phyloP scores from a whole-genome alignment of 768 basidiomycete species.

The Lentinula lateritia region DNA sequence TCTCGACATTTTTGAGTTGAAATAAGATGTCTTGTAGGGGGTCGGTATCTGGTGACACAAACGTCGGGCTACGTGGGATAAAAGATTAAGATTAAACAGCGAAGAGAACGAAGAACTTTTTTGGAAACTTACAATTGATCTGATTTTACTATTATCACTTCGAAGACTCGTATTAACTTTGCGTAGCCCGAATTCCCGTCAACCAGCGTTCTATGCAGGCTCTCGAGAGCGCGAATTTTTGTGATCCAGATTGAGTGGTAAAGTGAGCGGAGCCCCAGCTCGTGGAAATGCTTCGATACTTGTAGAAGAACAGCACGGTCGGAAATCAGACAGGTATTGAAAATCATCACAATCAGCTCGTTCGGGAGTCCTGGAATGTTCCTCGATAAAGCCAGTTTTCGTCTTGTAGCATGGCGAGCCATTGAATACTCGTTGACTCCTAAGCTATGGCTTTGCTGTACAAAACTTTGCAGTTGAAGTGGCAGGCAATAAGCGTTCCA shows the following conservation, averaged over 20 bases:
- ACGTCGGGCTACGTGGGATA: background rate
- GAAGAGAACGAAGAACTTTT: background rate
- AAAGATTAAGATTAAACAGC: background rate
- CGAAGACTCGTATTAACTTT: background rate
- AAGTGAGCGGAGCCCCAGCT: background rate
- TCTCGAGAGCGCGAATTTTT: background rate
- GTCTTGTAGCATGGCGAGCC: background rate
- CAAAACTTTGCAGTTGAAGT: no score
- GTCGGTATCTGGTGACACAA: background rate
- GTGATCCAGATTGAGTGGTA: background rate
- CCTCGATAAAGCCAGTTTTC: background rate
- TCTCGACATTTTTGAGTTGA: background rate
- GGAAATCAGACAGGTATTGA: background rate
- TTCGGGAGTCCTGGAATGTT: background rate
- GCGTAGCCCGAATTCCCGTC: background rate
- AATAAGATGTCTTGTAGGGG: background rate
- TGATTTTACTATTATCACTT: background rate
- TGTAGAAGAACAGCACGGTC: background rate
- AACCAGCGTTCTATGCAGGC: background rate
- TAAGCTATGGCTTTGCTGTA: no score
- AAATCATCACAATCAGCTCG: background rate
- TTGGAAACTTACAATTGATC: background rate
- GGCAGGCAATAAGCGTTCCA: no score
- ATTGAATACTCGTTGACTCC: background rate
- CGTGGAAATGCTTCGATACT: background rate